Conservation (phyloP, 306 rosid genomes). For the Hippophae rhamnoides region DNA sequence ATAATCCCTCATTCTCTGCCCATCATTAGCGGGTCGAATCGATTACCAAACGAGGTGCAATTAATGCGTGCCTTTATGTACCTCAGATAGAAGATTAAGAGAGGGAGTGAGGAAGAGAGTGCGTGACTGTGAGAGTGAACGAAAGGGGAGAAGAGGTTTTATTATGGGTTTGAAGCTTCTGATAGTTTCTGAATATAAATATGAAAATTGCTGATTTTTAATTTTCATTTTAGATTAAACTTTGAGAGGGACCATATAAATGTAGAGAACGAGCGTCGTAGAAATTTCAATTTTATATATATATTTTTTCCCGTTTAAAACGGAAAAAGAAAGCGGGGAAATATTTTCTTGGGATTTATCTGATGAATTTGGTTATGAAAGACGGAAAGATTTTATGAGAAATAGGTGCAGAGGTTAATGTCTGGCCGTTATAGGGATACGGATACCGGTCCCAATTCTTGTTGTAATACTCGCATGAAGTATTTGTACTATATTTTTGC, state of each 20-base stretch:
- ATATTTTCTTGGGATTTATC: too few species aligned
- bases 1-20: constrained; percentile 44
- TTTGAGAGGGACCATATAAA: neutral
- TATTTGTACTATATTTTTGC: too few species aligned
- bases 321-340: too few species aligned
- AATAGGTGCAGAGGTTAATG: too few species aligned
- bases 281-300: neutral
- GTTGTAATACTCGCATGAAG: too few species aligned
- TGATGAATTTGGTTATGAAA: too few species aligned
- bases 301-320: constrained; percentile 12
- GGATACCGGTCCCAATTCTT: too few species aligned
- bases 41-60: constrained; percentile 19
- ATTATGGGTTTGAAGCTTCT: constrained; percentile 23
- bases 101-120: constrained; percentile 15
- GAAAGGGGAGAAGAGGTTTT: constrained; percentile 1
- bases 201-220: constrained; percentile 15
- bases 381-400: too few species aligned
- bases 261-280: neutral
- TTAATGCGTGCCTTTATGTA: neutral
- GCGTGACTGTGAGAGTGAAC: neutral
- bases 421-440: too few species aligned
- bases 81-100: neutral
- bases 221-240: neutral
- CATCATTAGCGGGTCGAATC: constrained; percentile 23
- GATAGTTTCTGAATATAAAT: constrained; percentile 48